These are phyloP conservation scores for Pseudogymnoascus sp. DNA, from an alignment of 2,329 filamentous ascomycete species.

Conservation along the genomic window DNA sequence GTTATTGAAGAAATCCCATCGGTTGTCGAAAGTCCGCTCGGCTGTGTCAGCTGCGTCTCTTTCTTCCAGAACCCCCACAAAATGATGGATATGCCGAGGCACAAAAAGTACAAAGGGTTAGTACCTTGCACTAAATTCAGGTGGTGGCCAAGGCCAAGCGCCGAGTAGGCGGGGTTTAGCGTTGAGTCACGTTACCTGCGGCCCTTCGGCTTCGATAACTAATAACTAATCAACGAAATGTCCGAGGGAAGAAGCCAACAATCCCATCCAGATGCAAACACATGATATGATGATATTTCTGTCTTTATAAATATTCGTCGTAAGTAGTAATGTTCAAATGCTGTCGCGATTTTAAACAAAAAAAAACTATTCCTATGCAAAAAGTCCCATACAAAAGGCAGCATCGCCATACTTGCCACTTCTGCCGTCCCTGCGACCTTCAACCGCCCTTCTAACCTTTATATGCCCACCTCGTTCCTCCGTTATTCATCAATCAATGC, in stretches of 20 bases:
- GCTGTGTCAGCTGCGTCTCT: conserved; percentile 1
- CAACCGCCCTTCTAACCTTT: neutral
- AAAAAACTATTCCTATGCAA: neutral
- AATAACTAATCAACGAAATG: neutral
- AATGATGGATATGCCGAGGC: conserved; percentile 4
- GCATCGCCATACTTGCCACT: neutral
- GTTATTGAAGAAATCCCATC: neutral
- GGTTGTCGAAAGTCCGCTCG: neutral
- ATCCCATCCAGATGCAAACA: neutral
- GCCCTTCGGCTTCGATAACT: conserved; percentile 39
- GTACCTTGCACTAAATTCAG: neutral
- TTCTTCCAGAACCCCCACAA: neutral
- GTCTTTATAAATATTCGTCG: neutral
- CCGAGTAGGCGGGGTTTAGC: conserved; percentile 2
- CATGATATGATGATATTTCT: neutral
- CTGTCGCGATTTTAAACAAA: neutral
- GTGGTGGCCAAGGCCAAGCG: neutral
- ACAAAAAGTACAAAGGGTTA: neutral
- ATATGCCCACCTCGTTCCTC: neutral
- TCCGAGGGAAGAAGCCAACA: neutral
- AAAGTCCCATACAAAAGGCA: neutral
- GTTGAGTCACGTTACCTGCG: neutral
- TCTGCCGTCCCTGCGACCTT: neutral
- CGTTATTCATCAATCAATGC: neutral
- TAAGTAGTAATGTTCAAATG: neutral